phyloP scores from a whole-genome alignment of 2,329 filamentous ascomycete species.

The Lasiodiplodia sp. region DNA sequence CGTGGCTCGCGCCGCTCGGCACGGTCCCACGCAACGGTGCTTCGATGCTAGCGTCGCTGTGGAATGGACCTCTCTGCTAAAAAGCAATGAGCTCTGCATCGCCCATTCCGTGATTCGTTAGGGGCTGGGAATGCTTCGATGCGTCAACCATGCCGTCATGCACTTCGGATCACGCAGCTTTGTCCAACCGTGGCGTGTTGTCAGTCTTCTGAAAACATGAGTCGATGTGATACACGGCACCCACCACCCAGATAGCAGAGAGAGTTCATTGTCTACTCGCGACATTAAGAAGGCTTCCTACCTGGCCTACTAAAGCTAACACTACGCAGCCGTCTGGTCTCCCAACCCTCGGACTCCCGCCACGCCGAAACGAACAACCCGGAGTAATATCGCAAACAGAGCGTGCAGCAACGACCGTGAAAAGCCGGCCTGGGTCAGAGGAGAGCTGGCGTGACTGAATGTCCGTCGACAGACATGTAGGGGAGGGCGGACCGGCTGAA shows the following conservation, averaged over 20 bases:
- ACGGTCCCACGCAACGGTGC: slow-evolving; percentile 24
- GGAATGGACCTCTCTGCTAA: slow-evolving; percentile 1
- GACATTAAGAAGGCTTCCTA: slow-evolving; percentile 16
- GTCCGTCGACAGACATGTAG: slow-evolving; percentile 21
- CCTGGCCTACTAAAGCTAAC: slow-evolving; percentile 20
- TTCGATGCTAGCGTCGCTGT: slow-evolving; percentile 16
- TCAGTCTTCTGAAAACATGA: neutral
- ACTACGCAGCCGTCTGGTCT: slow-evolving; percentile 23
- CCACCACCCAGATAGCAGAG: slow-evolving; percentile 4
- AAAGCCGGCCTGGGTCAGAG: slow-evolving; percentile 23
- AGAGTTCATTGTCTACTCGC: slow-evolving; percentile 20
- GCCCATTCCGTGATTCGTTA: slow-evolving; percentile 24
- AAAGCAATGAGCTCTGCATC: slow-evolving; percentile 13
- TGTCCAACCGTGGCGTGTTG: slow-evolving; percentile 15
- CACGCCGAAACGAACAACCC: slow-evolving; percentile 22
- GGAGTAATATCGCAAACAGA: slow-evolving; percentile 25
- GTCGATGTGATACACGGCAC: neutral
- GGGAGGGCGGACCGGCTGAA: slow-evolving; percentile 18
- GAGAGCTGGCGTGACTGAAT: slow-evolving; percentile 21
- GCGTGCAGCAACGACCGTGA: slow-evolving; percentile 24
- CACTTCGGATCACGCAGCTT: slow-evolving; percentile 15
- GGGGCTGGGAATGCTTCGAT: slow-evolving; percentile 19
- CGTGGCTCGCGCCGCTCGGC: slow-evolving; percentile 13
- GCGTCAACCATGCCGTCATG: slow-evolving; percentile 13
- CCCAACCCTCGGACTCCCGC: slow-evolving; percentile 14